Conservation (phyloP, 2,329 filamentous ascomycete species). For the Diplocarpon mali region DNA sequence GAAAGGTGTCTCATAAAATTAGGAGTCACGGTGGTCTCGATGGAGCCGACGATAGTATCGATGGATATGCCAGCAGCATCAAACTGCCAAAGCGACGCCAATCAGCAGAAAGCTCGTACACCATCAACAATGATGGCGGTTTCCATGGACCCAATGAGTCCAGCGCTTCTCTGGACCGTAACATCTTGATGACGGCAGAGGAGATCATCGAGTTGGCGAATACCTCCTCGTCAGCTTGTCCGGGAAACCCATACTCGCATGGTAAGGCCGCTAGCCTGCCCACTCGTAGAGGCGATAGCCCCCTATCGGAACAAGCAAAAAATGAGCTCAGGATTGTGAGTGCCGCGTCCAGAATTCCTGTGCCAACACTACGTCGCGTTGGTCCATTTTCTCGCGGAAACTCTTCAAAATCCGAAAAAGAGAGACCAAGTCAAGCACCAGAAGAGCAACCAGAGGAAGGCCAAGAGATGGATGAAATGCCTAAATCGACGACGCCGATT, state of each 20-base stretch:
- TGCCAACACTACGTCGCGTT: conserved; percentile 9
- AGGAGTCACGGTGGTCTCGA: conserved; percentile 10
- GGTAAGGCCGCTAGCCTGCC: conserved; percentile 8
- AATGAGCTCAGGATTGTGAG: conserved; percentile 6
- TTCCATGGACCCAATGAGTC: conserved; percentile 13
- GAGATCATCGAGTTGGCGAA: conserved; percentile 5
- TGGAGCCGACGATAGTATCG: conserved; percentile 14
- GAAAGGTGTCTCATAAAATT: conserved; percentile 12
- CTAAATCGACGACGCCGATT: not conserved
- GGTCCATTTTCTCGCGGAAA: conserved; percentile 10
- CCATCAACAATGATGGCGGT: conserved; percentile 18
- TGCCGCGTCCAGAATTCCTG: conserved; percentile 5
- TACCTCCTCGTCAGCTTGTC: not conserved
- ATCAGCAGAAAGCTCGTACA: conserved; percentile 17
- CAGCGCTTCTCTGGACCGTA: not conserved
- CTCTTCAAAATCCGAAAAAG: conserved; percentile 6
- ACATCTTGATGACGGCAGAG: conserved; percentile 1
- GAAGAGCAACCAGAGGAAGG: not conserved
- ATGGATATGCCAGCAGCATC: conserved; percentile 1
- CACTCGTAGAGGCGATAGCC: conserved; percentile 5
- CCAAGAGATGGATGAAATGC: not conserved
- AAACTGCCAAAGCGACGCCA: conserved; percentile 1
- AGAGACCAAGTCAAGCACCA: not conserved
- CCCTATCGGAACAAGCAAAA: not conserved
- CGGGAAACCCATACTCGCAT: conserved; percentile 1